Base-by-base conservation (phyloP, 2,329 filamentous ascomycete genomes). In the Lachnellula suecica region DNA sequence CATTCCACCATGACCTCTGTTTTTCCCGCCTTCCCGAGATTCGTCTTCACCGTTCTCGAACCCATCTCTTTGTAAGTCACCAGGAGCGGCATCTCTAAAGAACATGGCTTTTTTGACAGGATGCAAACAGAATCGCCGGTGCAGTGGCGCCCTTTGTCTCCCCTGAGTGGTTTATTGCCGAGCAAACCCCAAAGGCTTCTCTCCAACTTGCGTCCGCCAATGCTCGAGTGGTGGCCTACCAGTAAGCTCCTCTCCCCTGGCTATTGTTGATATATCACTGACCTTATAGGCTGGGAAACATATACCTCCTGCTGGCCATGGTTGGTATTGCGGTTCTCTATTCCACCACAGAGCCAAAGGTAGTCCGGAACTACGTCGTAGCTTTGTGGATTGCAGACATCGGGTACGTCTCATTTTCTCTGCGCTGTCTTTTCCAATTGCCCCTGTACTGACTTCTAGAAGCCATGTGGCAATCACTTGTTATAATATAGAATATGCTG, bases 41-140 rank as follows among this genome's bases (percentile, higher is more conserved):
- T 87, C 44, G 72, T 88, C 44, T 88, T 90, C 59, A 87, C 83
- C 25, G 68, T 88, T 49, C 65, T 88, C 38, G 87, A 90, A 68
- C 87, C 87, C 27, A 73, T 88, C 53, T 85, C 84, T 19, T 74
- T 88, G 84, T 87, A 76, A 71, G 78, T 55, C 45, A 35, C 15
- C 6, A 8, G 31, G 5, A 35, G 31, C 31, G 13, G 9, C 31
- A 35, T 7, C 31, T 8, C 15, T 17, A 35, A 35, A n/a, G n/a
- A n/a, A n/a, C n/a, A n/a, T n/a, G n/a, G n/a, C n/a, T n/a, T n/a
- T n/a, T n/a, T n/a, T n/a, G n/a, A n/a, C n/a, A n/a, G n/a, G n/a
- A n/a, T n/a, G n/a, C n/a, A n/a, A n/a, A n/a, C 59, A 88, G 85
- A 24, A 66, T 88, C 43, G 79, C 74, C 15, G 86, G 85, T 47